Conservation (phyloP, 2,329 filamentous ascomycete genomes). For the Aspergillus candidus region DNA sequence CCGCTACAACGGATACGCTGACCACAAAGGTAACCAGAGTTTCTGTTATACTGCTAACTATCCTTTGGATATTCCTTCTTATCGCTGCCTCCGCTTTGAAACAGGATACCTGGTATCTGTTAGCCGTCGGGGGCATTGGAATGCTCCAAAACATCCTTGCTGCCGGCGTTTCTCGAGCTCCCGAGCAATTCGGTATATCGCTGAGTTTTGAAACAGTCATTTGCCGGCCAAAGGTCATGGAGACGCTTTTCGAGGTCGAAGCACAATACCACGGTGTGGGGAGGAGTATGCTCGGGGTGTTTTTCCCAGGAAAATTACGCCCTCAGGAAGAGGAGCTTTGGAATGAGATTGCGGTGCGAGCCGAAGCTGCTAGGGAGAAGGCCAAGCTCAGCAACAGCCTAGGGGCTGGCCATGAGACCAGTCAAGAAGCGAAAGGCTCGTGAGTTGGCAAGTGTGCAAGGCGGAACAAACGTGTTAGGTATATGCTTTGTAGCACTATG, state of each 20-base stretch:
- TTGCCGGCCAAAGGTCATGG: conserved; percentile 29
- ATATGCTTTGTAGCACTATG: too few species aligned
- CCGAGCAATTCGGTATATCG: conserved; percentile 8
- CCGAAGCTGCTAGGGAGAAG: too few species aligned
- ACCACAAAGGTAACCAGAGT: conserved; percentile 14
- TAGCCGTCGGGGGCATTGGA: conserved; percentile 37
- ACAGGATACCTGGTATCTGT: conserved; percentile 37
- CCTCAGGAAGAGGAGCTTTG: conserved; percentile 9
- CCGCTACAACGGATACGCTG: conserved; percentile 9
- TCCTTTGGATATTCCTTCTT: conserved; percentile 38
- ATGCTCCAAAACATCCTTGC: conserved; percentile 35
- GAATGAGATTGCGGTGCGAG: background rate
- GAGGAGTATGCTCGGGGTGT: conserved; percentile 24
- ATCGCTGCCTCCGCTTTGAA: conserved; percentile 35
- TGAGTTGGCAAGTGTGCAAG: too few species aligned
- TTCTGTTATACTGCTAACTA: conserved; percentile 20
- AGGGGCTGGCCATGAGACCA: too few species aligned
- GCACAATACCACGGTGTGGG: conserved; percentile 26
- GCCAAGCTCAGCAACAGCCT: too few species aligned
- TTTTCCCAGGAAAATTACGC: conserved; percentile 24
- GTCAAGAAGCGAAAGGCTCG: too few species aligned
- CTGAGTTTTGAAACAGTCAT: conserved; percentile 22
- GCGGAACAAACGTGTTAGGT: too few species aligned
- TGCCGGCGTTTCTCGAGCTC: conserved; percentile 17
- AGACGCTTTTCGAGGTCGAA: conserved; percentile 26